Conservation (phyloP, 257 asterid species). For the Haberlea rhodopensis region DNA sequence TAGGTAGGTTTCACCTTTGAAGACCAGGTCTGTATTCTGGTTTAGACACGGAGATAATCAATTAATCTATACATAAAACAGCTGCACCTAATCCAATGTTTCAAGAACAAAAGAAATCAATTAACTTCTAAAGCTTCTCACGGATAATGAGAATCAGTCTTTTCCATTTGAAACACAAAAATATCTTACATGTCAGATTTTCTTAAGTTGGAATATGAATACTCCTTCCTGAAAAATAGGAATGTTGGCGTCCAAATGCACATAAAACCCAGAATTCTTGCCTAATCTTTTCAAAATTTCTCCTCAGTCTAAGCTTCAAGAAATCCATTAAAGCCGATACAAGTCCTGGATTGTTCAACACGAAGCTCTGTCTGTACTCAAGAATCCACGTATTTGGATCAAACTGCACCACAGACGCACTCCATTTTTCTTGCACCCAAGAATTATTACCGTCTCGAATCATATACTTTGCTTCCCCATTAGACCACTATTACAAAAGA, state of each 20-base stretch:
- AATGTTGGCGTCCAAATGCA: conserved; percentile 34
- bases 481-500: conserved; percentile 50
- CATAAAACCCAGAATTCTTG: conserved; percentile 42
- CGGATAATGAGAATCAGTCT: conserved; percentile 30
- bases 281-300: conserved; percentile 43
- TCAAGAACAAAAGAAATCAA: conserved; percentile 1
- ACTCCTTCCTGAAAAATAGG: conserved; percentile 24
- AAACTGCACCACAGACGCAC: conserved; percentile 60
- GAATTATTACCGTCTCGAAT: conserved; percentile 46
- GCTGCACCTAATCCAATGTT: conserved; percentile 12
- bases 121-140: conserved; percentile 29
- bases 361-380: conserved; percentile 51
- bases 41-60: neutral
- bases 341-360: conserved; percentile 45
- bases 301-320: conserved; percentile 44
- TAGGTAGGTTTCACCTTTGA: too few relatives aligned
- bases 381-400: conserved; percentile 85
- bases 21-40: too few relatives aligned
- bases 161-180: conserved; percentile 27
- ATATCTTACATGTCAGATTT: neutral
- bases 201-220: conserved; percentile 51
- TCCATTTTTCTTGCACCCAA: conserved; percentile 70
- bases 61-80: conserved; percentile 3
- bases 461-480: conserved; percentile 37
- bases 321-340: conserved; percentile 47